Conservation (phyloP, 177 flowering plant species). For the Vitis hybrid region DNA sequence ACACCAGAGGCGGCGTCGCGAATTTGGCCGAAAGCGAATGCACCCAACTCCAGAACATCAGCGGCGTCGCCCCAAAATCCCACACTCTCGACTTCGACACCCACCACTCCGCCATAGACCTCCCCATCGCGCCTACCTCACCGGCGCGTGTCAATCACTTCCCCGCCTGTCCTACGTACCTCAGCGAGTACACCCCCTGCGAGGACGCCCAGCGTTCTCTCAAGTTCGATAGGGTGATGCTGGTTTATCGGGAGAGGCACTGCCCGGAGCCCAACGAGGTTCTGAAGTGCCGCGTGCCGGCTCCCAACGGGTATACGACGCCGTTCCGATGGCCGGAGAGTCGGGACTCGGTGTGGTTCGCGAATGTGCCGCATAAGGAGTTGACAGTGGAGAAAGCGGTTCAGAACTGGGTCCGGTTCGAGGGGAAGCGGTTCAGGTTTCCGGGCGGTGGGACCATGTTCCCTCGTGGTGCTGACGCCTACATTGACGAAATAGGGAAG, state of each 20-base stretch:
- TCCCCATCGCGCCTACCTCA: slow-evolving; percentile 10
- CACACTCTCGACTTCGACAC: slow-evolving; percentile 49
- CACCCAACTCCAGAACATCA: background rate
- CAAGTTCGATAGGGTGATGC: slow-evolving; percentile 49
- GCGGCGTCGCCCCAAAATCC: background rate
- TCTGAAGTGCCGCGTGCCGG: slow-evolving; percentile 69
- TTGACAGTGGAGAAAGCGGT: slow-evolving; percentile 83
- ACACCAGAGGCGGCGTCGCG: slow-evolving; percentile 15
- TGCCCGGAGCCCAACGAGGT: slow-evolving; percentile 64
- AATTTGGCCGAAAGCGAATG: background rate
- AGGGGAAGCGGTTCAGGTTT: slow-evolving; percentile 71
- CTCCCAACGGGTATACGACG: slow-evolving; percentile 63
- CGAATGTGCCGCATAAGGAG: slow-evolving; percentile 83
- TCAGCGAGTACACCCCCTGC: slow-evolving; percentile 88
- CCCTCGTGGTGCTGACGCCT: slow-evolving; percentile 82
- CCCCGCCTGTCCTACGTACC: slow-evolving; percentile 52
- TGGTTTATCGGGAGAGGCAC: slow-evolving; percentile 79
- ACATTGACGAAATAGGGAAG: slow-evolving; percentile 79
- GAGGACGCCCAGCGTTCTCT: slow-evolving; percentile 68
- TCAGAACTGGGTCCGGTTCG: slow-evolving; percentile 86
- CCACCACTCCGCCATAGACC: slow-evolving; percentile 50
- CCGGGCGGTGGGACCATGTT: slow-evolving; percentile 99
- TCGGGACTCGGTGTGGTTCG: slow-evolving; percentile 72
- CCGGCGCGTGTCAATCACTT: slow-evolving; percentile 23
- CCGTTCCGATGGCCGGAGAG: slow-evolving; percentile 87